These are phyloP conservation scores for Saccharomycopsis sp. DNA, from an alignment of 805 yeast genomes.

Conservation along the genomic window DNA sequence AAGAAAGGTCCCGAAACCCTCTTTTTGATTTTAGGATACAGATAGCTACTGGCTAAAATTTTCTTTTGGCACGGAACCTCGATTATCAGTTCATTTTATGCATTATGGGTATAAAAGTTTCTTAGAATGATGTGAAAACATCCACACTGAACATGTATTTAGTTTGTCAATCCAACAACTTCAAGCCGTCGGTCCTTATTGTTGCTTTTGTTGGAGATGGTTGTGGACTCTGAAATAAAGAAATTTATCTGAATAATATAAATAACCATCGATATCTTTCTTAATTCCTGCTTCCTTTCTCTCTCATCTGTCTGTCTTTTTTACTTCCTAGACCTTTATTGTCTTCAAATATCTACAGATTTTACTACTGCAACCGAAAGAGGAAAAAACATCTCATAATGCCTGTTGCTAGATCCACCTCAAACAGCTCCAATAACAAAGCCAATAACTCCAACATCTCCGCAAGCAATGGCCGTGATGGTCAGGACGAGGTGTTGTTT, in stretches of 20 bases:
- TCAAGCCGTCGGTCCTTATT: background rate
- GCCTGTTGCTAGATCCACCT: background rate
- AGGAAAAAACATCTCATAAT: background rate
- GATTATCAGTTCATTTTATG: conserved; percentile 1
- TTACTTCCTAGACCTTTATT: background rate
- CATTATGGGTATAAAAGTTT: background rate
- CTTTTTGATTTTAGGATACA: background rate
- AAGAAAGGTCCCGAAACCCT: background rate
- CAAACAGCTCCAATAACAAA: background rate
- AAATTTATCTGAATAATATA: background rate
- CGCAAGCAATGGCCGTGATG: background rate
- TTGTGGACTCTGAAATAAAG: too few relatives aligned
- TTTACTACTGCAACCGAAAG: background rate
- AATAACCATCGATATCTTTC: background rate
- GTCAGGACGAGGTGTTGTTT: background rate
- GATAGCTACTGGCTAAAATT: background rate
- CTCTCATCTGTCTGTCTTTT: background rate
- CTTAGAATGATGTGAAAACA: background rate
- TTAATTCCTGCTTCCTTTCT: background rate
- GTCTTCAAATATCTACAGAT: too few relatives aligned
- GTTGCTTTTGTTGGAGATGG: background rate
- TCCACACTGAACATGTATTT: background rate
- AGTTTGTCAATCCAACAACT: background rate
- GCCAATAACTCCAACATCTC: background rate
- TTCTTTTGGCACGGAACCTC: background rate